Conservation (phyloP, 1,284 basidiomycete species). For the Puccinia horiana region DNA sequence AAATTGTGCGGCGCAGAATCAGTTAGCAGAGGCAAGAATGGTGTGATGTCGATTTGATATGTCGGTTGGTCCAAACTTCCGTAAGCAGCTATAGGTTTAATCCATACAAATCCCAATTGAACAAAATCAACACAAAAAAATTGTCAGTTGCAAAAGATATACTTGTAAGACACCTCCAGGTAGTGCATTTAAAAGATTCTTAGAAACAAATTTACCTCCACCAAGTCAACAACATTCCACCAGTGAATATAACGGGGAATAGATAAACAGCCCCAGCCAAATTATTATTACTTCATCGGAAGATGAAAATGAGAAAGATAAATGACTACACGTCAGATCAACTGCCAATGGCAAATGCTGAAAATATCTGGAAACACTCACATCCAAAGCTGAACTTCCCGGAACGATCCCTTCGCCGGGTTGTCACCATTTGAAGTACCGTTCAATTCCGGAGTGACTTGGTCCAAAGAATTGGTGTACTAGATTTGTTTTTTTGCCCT, state of each 20-base stretch:
- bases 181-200: not conserved
- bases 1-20: constrained; percentile 72
- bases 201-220: constrained; percentile 62
- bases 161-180: no score
- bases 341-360: not conserved
- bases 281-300: constrained; percentile 63
- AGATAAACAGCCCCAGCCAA: constrained; percentile 77
- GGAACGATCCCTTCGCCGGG: constrained; percentile 69
- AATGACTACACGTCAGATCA: not conserved
- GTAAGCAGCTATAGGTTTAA: constrained; percentile 72
- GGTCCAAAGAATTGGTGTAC: constrained; percentile 44
- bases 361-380: constrained; percentile 12
- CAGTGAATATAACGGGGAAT: constrained; percentile 76
- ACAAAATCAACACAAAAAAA: not conserved
- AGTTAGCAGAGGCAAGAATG: constrained; percentile 71
- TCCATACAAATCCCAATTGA: not conserved
- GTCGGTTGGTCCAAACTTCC: constrained; percentile 76
- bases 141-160: not conserved
- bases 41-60: constrained; percentile 75
- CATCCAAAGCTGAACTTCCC: constrained; percentile 75
- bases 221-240: constrained; percentile 70
- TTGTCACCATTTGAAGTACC: constrained; percentile 62
- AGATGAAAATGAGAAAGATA: not conserved
- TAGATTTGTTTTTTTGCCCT: not conserved
- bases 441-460: constrained; percentile 62